Evolutionary conservation across 768 basidiomycete species (phyloP).

Genomic region (Lactarius deliciosus): DNA sequence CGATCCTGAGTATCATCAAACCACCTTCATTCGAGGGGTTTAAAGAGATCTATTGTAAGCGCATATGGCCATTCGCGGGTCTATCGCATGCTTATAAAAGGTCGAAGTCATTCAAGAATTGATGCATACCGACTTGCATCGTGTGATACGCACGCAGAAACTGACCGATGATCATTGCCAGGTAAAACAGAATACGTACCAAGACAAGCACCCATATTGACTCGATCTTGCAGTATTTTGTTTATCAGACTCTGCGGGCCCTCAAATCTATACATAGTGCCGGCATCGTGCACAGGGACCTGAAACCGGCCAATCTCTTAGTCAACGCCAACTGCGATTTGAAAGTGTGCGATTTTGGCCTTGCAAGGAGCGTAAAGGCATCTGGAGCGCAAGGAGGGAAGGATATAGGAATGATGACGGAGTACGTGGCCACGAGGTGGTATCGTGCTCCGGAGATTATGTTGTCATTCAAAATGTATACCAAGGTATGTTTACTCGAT

Average conservation of each 20-base stretch:
- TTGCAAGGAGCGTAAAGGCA: constrained; percentile 66
- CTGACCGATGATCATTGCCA: constrained; percentile 89
- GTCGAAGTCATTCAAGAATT: constrained; percentile 74
- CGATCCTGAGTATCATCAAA: constrained; percentile 88
- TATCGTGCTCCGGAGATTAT: constrained; percentile 94
- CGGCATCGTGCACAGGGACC: constrained; percentile 73
- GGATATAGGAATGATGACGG: constrained; percentile 70
- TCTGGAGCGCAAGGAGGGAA: constrained; percentile 52
- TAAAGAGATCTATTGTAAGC: constrained; percentile 82
- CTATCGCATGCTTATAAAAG: constrained; percentile 9
- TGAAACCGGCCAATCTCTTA: constrained; percentile 86
- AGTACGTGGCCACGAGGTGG: constrained; percentile 91
- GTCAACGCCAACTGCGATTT: constrained; percentile 89
- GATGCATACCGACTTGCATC: constrained; percentile 89
- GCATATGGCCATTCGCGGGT: constrained; percentile 5
- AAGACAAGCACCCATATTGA: constrained; percentile 1
- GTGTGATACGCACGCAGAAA: constrained; percentile 87
- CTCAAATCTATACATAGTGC: constrained; percentile 89
- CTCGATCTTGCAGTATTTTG: constrained; percentile 57
- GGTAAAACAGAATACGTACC: constrained; percentile 39
- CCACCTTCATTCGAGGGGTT: constrained; percentile 72
- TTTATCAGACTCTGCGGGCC: constrained; percentile 82
- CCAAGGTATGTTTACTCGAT: constrained; percentile 47
- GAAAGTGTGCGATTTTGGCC: constrained; percentile 87
- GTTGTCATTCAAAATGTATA: constrained; percentile 90